These are phyloP conservation scores for Linderniella brevidens DNA, from an alignment of 257 asterid genomes.

Conservation along the genomic window DNA sequence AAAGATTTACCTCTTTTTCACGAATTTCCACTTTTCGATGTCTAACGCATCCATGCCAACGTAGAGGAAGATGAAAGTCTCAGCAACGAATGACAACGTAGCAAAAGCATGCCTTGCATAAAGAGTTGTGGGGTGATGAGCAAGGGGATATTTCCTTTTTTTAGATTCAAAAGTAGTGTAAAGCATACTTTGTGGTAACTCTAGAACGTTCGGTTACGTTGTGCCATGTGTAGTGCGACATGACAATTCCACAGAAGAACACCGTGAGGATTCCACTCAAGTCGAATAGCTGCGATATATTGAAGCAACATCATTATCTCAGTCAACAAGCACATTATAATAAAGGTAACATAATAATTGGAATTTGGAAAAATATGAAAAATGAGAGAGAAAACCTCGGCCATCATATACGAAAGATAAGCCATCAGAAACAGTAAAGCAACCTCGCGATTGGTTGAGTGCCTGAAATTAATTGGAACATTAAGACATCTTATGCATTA, in stretches of 20 bases:
- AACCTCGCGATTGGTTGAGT: slow-evolving; percentile 63
- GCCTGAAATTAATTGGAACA: slow-evolving; percentile 32
- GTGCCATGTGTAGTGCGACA: slow-evolving; percentile 80
- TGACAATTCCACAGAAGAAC: slow-evolving; percentile 69
- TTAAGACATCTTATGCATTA: too few relatives aligned
- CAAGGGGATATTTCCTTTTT: too few relatives aligned
- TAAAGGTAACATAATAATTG: too few relatives aligned
- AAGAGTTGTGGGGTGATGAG: slow-evolving; percentile 7
- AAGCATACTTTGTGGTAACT: slow-evolving; percentile 59
- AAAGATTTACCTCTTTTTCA: slow-evolving; percentile 29
- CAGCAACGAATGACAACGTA: slow-evolving; percentile 53
- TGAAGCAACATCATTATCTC: too few relatives aligned
- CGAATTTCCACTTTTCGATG: slow-evolving; percentile 56
- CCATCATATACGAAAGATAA: slow-evolving; percentile 51
- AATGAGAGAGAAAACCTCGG: too few relatives aligned
- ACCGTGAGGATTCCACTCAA: slow-evolving; percentile 71
- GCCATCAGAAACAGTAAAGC: slow-evolving; percentile 82
- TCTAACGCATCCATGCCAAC: slow-evolving; percentile 92
- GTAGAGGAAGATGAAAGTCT: slow-evolving; percentile 58
- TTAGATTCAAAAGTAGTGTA: slow-evolving; percentile 9
- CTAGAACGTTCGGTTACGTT: slow-evolving; percentile 45
- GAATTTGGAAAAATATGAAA: too few relatives aligned
- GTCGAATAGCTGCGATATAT: slow-evolving; percentile 53
- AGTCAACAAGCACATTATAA: too few relatives aligned
- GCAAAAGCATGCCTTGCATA: slow-evolving; percentile 54